A percentile compares a stretch with the other conserved stretches of the same genome.
Evolutionary conservation across 73 alveolate species (phyloP).

Genomic region (Uronychia binucleata): DNA sequence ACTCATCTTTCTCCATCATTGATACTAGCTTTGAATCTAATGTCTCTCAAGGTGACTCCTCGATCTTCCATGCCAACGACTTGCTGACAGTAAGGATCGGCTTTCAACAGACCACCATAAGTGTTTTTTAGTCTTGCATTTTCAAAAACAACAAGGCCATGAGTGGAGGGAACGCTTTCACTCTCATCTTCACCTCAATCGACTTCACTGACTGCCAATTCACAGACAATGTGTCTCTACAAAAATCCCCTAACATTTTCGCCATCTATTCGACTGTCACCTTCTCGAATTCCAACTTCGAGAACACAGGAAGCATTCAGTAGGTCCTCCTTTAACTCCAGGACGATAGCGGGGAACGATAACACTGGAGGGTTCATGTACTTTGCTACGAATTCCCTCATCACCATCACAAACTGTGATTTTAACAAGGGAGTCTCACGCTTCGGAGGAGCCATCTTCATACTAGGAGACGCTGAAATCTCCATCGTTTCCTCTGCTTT

Average conservation of each 20-base stretch:
- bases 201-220: not conserved
- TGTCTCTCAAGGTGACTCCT: not conserved
- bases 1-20: not conserved
- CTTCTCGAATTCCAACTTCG: constrained; percentile 2
- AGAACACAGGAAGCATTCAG: constrained; percentile 7
- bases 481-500: not conserved
- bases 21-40: not conserved
- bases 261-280: not conserved
- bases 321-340: not conserved
- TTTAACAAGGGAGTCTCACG: constrained; percentile 11
- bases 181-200: not conserved
- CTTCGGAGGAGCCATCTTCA: constrained; percentile 32
- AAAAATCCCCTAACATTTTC: not conserved
- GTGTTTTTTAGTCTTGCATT: not conserved
- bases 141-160: not conserved
- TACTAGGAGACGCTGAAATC: constrained; percentile 28
- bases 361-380: constrained; percentile 41
- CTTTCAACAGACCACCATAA: not conserved
- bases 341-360: not conserved
- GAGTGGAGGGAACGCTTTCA: not conserved
- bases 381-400: constrained; percentile 8
- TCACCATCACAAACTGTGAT: constrained; percentile 5
- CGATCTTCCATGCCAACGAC: not conserved
- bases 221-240: not conserved
- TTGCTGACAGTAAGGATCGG: not conserved